Conservation (phyloP, 2,329 filamentous ascomycete species). For the Fusarium chlamydosporum region DNA sequence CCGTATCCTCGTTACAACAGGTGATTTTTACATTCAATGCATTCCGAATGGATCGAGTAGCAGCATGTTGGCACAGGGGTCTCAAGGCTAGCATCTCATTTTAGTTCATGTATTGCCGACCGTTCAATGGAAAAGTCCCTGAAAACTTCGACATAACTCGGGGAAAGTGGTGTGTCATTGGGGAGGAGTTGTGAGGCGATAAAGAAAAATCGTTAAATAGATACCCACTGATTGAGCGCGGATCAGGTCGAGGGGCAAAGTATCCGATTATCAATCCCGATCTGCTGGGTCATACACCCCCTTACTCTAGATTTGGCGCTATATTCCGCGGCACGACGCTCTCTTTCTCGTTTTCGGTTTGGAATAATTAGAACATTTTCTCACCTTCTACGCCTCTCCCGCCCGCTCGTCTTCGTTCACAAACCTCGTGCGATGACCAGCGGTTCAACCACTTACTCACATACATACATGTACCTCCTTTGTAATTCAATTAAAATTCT, state of each 20-base stretch:
- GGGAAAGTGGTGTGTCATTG: conserved; percentile 31
- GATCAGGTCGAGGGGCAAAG: conserved; percentile 33
- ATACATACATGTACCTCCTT: neutral
- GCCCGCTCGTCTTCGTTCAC: conserved; percentile 23
- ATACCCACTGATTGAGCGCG: conserved; percentile 26
- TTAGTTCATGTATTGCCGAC: conserved; percentile 31
- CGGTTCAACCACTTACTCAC: conserved; percentile 7
- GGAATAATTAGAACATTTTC: conserved; percentile 5
- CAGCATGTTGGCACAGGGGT: conserved; percentile 26
- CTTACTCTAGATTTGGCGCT: conserved; percentile 22
- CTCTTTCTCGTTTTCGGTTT: conserved; percentile 48
- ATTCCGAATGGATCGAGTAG: conserved; percentile 43
- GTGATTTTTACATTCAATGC: conserved; percentile 46
- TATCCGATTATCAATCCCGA: conserved; percentile 44
- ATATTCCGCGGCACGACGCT: conserved; percentile 17
- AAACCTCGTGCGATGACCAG: conserved; percentile 1
- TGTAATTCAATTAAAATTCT: conserved; percentile 28
- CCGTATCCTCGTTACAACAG: conserved; percentile 41
- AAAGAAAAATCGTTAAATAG: conserved; percentile 28
- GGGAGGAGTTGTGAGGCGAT: conserved; percentile 10
- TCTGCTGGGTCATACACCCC: conserved; percentile 32
- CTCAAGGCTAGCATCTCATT: conserved; percentile 30
- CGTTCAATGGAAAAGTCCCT: conserved; percentile 12
- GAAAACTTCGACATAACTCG: conserved; percentile 34
- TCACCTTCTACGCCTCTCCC: conserved; percentile 24